Base-by-base conservation (phyloP, 2,329 filamentous ascomycete species). In the Lachnellula cervina region DNA sequence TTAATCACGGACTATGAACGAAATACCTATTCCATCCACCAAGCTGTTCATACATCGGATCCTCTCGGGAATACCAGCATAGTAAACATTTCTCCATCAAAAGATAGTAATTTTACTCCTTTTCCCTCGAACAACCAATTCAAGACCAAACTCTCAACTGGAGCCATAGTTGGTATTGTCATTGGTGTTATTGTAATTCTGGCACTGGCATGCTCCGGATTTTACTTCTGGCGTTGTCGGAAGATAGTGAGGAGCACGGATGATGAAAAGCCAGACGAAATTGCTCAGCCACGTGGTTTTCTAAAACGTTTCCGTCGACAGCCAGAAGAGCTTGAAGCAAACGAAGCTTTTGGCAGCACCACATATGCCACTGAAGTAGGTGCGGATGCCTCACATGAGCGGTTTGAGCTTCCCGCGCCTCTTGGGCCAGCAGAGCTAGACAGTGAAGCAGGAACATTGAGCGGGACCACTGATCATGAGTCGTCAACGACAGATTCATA, bases 331-430 rank as follows among this genome's bases (percentile, higher is more conserved):
- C 8, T 72, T 72, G 37, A 68, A 79, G 9, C 79, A 77, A 11
- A 51, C 78, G 81, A 62, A 79, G 80, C 56, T 74, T 80, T 11
- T 66, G 76, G 19, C 76, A 80, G 55, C 76, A 77, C 37, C 74
- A 74, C 14, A 77, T 82, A 60, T 79, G 82, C 68, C 5, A 60
- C 60, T 0, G 67, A 68, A 60, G 60, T 68, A 19, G 62, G 51
- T 8, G 61, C 64, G 5, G 62, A 66, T 40, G 58, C 57, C 5
- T 49, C 59, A 7, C 59, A 65, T 46, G 65, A 63, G 49, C 56
- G 59, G 13, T 63, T 63, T 47, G 65, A 69, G 35, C 59, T 68
- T 28, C 56, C 65, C 3, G 64, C 59, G 13, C 58, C 65, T 16
- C 48, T 64, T 1, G 57, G 59, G 7, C 64, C 64, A n/a, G 59